Evolutionary conservation across 2,329 filamentous ascomycete species (phyloP).

Genomic region (Neonectria ditissima): DNA sequence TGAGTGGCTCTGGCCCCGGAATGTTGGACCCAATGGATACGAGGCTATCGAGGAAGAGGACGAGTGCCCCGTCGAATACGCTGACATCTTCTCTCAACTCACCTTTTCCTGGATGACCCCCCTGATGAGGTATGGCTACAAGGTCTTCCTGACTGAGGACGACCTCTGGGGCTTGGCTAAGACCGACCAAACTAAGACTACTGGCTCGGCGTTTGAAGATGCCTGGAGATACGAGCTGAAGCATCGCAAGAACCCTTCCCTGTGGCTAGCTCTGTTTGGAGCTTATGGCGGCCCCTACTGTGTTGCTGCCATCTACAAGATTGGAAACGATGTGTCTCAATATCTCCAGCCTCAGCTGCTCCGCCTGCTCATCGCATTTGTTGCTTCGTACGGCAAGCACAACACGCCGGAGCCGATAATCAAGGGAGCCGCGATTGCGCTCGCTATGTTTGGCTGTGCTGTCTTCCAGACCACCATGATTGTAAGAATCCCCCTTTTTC

Average conservation of each 20-base stretch:
- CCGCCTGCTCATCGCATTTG: conserved; percentile 84
- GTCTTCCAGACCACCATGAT: conserved; percentile 88
- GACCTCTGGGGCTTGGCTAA: conserved; percentile 93
- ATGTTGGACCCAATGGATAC: conserved; percentile 66
- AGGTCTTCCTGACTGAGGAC: conserved; percentile 90
- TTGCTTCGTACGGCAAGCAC: conserved; percentile 77
- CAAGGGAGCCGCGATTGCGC: conserved; percentile 85
- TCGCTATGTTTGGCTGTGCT: conserved; percentile 92
- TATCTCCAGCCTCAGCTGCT: conserved; percentile 94
- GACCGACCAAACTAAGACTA: conserved; percentile 81
- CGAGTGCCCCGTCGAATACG: conserved; percentile 85
- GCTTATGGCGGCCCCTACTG: conserved; percentile 89
- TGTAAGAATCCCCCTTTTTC: conserved; percentile 44
- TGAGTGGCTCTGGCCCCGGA: conserved; percentile 90
- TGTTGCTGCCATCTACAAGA: conserved; percentile 86
- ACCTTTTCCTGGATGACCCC: conserved; percentile 99
- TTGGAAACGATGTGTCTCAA: conserved; percentile 85
- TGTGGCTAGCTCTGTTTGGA: conserved; percentile 88
- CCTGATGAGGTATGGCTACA: conserved; percentile 95
- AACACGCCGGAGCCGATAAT: conserved; percentile 79
- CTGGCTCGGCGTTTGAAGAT: conserved; percentile 75
- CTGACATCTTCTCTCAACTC: conserved; percentile 90
- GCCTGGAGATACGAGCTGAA: conserved; percentile 84
- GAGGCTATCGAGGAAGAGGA: conserved; percentile 69
- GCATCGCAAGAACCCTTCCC: conserved; percentile 69